phyloP scores from a whole-genome alignment of 1,139 yeast species.

The Starmera stellimalicola region DNA sequence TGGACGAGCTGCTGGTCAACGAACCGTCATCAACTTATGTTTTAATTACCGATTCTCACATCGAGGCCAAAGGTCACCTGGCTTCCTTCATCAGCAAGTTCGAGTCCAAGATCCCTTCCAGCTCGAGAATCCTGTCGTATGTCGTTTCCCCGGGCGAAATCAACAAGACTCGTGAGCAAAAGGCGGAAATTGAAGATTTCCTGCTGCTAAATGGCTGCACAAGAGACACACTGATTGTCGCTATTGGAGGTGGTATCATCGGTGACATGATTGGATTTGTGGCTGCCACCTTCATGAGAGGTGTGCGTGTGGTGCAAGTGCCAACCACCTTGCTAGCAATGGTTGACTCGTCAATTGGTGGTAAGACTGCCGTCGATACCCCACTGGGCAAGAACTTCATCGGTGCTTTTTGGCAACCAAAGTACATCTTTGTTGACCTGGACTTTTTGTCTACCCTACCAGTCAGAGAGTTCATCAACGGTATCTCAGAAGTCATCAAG shows the following conservation, averaged over 20 bases:
- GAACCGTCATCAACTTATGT: slow-evolving; percentile 87
- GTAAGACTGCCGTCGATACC: slow-evolving; percentile 98
- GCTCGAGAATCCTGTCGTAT: slow-evolving; percentile 61
- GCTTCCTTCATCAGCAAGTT: slow-evolving; percentile 29
- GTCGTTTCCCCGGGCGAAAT: slow-evolving; percentile 90
- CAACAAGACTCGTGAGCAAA: slow-evolving; percentile 78
- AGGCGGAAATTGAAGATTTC: slow-evolving; percentile 90
- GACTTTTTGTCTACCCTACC: slow-evolving; percentile 84
- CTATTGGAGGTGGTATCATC: slow-evolving; percentile 97
- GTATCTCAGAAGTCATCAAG: slow-evolving; percentile 97
- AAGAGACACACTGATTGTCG: slow-evolving; percentile 88
- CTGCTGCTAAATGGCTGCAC: slow-evolving; percentile 84
- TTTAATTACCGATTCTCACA: slow-evolving; percentile 77
- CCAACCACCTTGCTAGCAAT: slow-evolving; percentile 92
- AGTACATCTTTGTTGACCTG: slow-evolving; percentile 80
- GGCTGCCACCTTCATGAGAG: slow-evolving; percentile 98
- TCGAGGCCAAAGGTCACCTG: slow-evolving; percentile 59
- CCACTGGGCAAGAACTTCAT: slow-evolving; percentile 92
- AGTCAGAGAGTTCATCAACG: slow-evolving; percentile 89
- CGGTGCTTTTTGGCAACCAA: slow-evolving; percentile 98
- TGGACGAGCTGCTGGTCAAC: slow-evolving; percentile 50
- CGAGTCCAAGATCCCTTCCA: slow-evolving; percentile 29
- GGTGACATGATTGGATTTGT: slow-evolving; percentile 99
- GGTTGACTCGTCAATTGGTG: slow-evolving; percentile 99
- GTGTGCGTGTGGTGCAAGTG: slow-evolving; percentile 86